phyloP scores from a whole-genome alignment of 2,329 filamentous ascomycete genomes.

The Diaporthe batatas region DNA sequence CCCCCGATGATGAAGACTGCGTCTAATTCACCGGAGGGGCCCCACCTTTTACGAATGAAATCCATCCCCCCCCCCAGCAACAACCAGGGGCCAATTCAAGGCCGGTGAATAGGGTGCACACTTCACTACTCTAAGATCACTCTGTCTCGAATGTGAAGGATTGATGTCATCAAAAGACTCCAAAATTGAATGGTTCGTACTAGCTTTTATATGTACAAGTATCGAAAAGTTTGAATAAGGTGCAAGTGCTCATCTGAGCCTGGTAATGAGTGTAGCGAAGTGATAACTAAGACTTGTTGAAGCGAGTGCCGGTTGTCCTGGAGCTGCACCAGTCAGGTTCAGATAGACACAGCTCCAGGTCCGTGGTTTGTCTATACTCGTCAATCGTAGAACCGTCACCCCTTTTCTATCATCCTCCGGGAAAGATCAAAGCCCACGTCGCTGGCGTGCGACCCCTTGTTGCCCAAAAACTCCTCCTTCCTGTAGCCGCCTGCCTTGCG shows the following conservation, averaged over 20 bases:
- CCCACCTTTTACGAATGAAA: constrained; percentile 25
- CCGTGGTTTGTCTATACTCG: constrained; percentile 39
- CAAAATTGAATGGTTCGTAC: constrained; percentile 22
- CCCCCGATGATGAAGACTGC: neutral
- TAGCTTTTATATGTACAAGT: constrained; percentile 35
- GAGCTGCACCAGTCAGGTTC: constrained; percentile 14
- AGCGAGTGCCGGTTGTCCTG: constrained; percentile 30
- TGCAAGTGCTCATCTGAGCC: constrained; percentile 16
- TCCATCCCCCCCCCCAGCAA: neutral
- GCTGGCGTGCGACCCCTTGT: neutral
- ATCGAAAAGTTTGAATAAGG: constrained; percentile 27
- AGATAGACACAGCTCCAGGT: constrained; percentile 7
- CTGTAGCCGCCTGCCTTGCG: constrained; percentile 28
- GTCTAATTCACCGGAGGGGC: neutral
- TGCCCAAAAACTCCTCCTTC: constrained; percentile 39
- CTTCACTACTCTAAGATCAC: neutral
- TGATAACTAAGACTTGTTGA: constrained; percentile 18
- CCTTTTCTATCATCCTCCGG: constrained; percentile 12
- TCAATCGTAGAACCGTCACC: constrained; percentile 38
- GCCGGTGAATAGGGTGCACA: neutral
- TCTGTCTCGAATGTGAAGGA: neutral
- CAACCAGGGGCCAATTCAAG: constrained; percentile 19
- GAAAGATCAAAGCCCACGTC: constrained; percentile 6
- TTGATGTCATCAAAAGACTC: constrained; percentile 7
- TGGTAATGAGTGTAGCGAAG: constrained; percentile 39